Evolutionary conservation across 345 rosid genomes (phyloP).

Genomic region (Chamaenerion angustifolium): DNA sequence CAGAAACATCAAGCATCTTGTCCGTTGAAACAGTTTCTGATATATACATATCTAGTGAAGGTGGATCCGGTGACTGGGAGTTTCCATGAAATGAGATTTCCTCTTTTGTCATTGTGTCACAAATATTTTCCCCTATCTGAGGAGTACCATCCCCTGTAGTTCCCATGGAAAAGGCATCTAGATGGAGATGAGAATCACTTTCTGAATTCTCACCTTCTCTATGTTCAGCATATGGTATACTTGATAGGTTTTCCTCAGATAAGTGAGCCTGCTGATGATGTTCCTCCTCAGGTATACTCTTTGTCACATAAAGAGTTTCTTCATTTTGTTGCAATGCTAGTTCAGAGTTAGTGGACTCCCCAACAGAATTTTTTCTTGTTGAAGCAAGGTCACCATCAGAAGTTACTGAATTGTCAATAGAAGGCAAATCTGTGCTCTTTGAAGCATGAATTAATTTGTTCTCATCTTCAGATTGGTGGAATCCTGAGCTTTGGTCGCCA

Average conservation of each 20-base stretch:
- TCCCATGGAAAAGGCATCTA: constrained; percentile 11
- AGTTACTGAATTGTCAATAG: constrained; percentile 15
- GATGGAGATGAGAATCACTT: constrained; percentile 6
- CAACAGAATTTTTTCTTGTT: constrained; percentile 10
- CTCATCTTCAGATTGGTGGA: constrained; percentile 10
- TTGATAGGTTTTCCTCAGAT: constrained; percentile 7
- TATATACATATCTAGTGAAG: constrained; percentile 1
- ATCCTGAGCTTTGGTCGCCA: constrained; percentile 19
- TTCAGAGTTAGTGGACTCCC: constrained; percentile 12
- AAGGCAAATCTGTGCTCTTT: constrained; percentile 14
- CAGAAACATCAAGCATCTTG: constrained; percentile 13
- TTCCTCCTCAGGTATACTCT: constrained; percentile 1
- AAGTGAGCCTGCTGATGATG: constrained; percentile 7
- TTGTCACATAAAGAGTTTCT: background rate
- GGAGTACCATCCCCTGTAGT: constrained; percentile 10
- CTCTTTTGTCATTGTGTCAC: constrained; percentile 5
- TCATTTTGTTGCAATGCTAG: background rate
- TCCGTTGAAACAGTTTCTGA: constrained; percentile 15
- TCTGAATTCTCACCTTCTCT: constrained; percentile 11
- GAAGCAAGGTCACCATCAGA: constrained; percentile 14
- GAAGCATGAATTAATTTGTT: constrained; percentile 11
- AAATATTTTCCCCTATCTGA: constrained; percentile 12
- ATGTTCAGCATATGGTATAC: constrained; percentile 10
- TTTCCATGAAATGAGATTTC: background rate
- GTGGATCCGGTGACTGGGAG: background rate